Evolutionary conservation across 176 grass and related monocot species (phyloP), one percentile per base, ranked within the genome.

Genomic region (Avena sativa): DNA sequence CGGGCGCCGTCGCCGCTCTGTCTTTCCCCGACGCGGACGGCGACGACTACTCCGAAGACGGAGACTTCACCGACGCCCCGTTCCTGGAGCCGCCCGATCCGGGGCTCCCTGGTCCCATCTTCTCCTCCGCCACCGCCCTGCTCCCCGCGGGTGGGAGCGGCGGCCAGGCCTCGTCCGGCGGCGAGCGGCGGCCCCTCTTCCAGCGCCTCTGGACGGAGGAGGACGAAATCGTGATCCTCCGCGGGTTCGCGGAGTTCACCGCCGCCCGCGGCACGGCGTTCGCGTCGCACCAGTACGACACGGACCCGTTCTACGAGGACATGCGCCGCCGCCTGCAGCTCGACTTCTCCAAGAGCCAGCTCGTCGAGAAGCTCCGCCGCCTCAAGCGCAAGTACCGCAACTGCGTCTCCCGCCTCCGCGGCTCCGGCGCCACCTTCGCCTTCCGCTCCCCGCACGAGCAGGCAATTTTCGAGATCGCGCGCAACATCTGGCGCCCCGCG

Each of bases 301-400:
- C 97, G 0, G 94, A 95, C 47, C 97, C 94, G 0, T 99, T 99
- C 92, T 99, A 99, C 65, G 97, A 99, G 88, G 94, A 99, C 62
- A 94, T 99, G 87, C 89, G 89, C 76, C 80, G 83, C 68, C 89
- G 89, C 87, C 94, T 99, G 32, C 94, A 96, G 59, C 92, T 99
- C 26, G 94, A 94, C 19, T 99, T 99, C 91, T 92, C 94, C 67
- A 99, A 99, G 89, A 99, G 90, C 91, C 97, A 99, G 92, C 92
- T 99, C 66, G 93, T 96, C 58, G 97, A 99, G 90, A 99, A 99
- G 83, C 89, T 99, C 58, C 94, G 97, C 79, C 90, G 97, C 64
- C 91, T 99, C 52, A 99, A 99, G 89, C 95, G 95, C 87, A 99
- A 99, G 89, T 99, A 99, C 91, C 92, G 92, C 74, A 99, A 94